phyloP scores from a whole-genome alignment of 2,329 filamentous ascomycete genomes.

The Metarhizium brunneum region DNA sequence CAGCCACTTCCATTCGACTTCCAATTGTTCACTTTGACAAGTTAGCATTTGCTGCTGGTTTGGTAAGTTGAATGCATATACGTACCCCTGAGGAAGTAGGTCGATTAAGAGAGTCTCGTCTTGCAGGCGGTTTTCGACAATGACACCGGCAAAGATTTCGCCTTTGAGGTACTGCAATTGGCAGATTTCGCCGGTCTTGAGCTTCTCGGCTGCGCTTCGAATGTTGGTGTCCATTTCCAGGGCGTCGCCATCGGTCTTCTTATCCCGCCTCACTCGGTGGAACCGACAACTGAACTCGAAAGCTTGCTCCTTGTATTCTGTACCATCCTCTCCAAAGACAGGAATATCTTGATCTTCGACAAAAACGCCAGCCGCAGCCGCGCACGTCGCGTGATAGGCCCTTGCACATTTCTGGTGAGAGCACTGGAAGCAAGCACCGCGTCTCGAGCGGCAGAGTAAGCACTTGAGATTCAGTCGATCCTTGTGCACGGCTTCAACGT shows the following conservation, averaged over 20 bases:
- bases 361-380: slow-evolving; percentile 82
- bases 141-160: slow-evolving; percentile 83
- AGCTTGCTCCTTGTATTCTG: slow-evolving; percentile 83
- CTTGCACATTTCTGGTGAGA: slow-evolving; percentile 89
- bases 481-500: slow-evolving; percentile 74
- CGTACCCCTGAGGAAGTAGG: slow-evolving; percentile 75
- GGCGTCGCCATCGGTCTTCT: slow-evolving; percentile 57
- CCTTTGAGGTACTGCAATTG: slow-evolving; percentile 78
- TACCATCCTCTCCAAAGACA: slow-evolving; percentile 81
- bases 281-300: slow-evolving; percentile 94
- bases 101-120: slow-evolving; percentile 74
- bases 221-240: slow-evolving; percentile 65
- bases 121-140: slow-evolving; percentile 70
- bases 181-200: slow-evolving; percentile 67
- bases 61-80: slow-evolving; percentile 10
- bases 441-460: slow-evolving; percentile 86
- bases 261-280: slow-evolving; percentile 80
- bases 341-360: slow-evolving; percentile 81
- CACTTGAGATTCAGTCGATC: slow-evolving; percentile 87
- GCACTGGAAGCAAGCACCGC: slow-evolving; percentile 95
- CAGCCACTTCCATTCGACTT: slow-evolving; percentile 80
- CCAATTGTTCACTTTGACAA: slow-evolving; percentile 54
- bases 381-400: slow-evolving; percentile 92
- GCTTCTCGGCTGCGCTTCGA: slow-evolving; percentile 54
- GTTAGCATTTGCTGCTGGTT: slow-evolving; percentile 26